Conservation (phyloP, 2,329 filamentous ascomycete species). For the Sphaerulina musiva region DNA sequence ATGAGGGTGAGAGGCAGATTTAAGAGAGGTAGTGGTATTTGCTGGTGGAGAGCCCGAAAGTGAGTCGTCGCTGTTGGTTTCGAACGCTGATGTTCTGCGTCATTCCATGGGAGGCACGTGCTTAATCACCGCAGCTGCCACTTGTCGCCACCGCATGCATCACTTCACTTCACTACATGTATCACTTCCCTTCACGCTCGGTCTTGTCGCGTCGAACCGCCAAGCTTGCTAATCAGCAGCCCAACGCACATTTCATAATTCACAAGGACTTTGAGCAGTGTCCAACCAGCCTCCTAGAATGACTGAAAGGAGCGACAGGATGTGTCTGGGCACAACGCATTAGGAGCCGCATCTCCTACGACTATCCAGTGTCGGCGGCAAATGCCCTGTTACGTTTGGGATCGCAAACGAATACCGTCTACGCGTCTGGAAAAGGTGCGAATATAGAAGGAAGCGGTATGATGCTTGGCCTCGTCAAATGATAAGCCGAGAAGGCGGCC, state of each 20-base stretch:
- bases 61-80: neutral
- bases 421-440: slow-evolving; percentile 60
- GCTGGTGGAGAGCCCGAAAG: neutral
- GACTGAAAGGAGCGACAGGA: slow-evolving; percentile 58
- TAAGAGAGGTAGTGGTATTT: neutral
- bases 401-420: slow-evolving; percentile 61
- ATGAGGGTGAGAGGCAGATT: neutral
- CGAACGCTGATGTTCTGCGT: neutral
- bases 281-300: slow-evolving; percentile 49
- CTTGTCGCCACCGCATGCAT: neutral
- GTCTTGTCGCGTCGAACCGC: slow-evolving; percentile 62
- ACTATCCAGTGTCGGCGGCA: slow-evolving; percentile 59
- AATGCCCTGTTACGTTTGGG: slow-evolving; percentile 51
- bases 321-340: slow-evolving; percentile 71
- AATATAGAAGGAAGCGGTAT: slow-evolving; percentile 51
- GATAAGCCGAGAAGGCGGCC: slow-evolving; percentile 56
- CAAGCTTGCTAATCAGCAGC: slow-evolving; percentile 54
- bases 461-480: slow-evolving; percentile 60
- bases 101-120: neutral
- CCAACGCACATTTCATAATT: slow-evolving; percentile 58
- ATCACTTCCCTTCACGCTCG: slow-evolving; percentile 40
- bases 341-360: slow-evolving; percentile 53
- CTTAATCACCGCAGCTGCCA: neutral
- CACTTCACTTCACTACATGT: neutral
- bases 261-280: slow-evolving; percentile 63